Percentiles rank a stretch among this genome's conserved stretches.
Evolutionary conservation across 2,329 filamentous ascomycete species (phyloP).

Genomic region (Biscogniauxia marginata): DNA sequence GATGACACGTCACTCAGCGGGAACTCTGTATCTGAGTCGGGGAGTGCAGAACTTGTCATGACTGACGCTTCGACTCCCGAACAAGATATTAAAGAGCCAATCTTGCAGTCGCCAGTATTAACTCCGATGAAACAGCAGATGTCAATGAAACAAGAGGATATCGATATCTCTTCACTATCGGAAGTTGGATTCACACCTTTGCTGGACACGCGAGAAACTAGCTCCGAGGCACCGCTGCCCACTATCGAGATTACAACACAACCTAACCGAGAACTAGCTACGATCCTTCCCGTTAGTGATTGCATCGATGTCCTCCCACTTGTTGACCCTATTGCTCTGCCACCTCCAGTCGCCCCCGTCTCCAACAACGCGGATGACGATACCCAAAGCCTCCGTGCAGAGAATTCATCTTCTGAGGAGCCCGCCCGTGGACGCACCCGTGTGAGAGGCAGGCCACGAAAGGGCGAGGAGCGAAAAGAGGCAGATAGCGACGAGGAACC

Average conservation of each 20-base stretch:
- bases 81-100: constrained; percentile 43
- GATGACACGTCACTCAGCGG: constrained; percentile 30
- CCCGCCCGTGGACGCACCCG: constrained; percentile 16
- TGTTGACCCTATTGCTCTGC: constrained; percentile 8
- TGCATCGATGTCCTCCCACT: constrained; percentile 3
- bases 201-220: constrained; percentile 10
- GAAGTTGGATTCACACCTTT: constrained; percentile 20
- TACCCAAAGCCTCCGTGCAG: neutral
- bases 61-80: constrained; percentile 53
- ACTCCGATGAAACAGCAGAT: constrained; percentile 31
- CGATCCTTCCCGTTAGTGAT: neutral
- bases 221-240: constrained; percentile 18
- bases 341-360: constrained; percentile 5
- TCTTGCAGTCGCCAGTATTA: constrained; percentile 35
- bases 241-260: constrained; percentile 11
- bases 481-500: constrained; percentile 25
- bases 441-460: constrained; percentile 26
- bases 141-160: constrained; percentile 35
- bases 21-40: constrained; percentile 33
- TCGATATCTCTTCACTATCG: constrained; percentile 23
- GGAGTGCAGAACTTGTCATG: constrained; percentile 30
- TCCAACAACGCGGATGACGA: constrained; percentile 5
- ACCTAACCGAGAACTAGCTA: neutral
- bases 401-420: constrained; percentile 3
- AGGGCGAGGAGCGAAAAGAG: constrained; percentile 33